Conservation (phyloP, 2,329 filamentous ascomycete species). For the Colletotrichum nymphaeae region DNA sequence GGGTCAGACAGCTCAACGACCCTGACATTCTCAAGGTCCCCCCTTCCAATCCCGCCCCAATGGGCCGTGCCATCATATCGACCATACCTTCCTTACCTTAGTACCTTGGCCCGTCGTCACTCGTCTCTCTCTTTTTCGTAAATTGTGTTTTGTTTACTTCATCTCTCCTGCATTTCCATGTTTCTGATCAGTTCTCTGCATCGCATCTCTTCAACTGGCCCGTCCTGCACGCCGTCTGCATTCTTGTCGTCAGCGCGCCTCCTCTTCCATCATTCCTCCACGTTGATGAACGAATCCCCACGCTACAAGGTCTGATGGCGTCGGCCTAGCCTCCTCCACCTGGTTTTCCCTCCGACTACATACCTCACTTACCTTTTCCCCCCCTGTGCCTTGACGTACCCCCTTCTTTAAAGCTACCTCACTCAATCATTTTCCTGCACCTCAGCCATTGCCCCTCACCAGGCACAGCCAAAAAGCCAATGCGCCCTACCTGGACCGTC, state of each 20-base stretch:
- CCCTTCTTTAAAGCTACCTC: conserved; percentile 13
- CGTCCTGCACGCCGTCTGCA: conserved; percentile 25
- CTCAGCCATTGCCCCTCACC: conserved; percentile 22
- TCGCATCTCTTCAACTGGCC: conserved; percentile 7
- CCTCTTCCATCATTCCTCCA: conserved; percentile 33
- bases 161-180: conserved; percentile 10
- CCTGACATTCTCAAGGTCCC: conserved; percentile 34
- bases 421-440: background rate
- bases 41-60: conserved; percentile 26
- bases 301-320: conserved; percentile 27
- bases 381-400: conserved; percentile 31
- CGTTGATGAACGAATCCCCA: conserved; percentile 27
- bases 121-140: background rate
- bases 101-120: background rate
- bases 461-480: conserved; percentile 19
- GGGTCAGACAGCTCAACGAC: conserved; percentile 17
- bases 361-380: background rate
- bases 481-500: conserved; percentile 16
- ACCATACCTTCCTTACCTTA: background rate
- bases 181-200: conserved; percentile 9
- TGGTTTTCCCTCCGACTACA: conserved; percentile 19
- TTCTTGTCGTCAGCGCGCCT: conserved; percentile 33
- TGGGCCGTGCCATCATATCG: conserved; percentile 16
- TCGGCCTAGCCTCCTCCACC: conserved; percentile 31
- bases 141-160: conserved; percentile 17